Conservation (phyloP, 257 asterid genomes). For the Nemophila menziesii region DNA sequence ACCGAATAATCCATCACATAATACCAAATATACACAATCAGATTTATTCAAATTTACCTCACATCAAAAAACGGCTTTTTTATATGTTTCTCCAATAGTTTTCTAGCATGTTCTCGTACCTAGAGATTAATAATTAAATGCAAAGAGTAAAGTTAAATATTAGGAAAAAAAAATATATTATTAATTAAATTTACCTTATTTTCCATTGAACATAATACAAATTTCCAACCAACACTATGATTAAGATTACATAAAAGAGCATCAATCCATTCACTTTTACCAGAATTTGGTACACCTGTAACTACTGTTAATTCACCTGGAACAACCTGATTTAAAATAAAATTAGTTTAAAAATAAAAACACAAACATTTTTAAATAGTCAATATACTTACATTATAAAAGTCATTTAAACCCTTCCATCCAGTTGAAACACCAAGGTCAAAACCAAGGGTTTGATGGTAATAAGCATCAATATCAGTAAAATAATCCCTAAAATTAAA, state of each 20-base stretch:
- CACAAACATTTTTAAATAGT: background rate
- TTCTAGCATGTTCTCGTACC: slow-evolving; percentile 70
- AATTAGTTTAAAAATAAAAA: slow-evolving; percentile 6
- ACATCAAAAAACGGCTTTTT: slow-evolving; percentile 87
- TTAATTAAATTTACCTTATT: slow-evolving; percentile 43
- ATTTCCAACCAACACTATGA: slow-evolving; percentile 80
- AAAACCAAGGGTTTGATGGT: slow-evolving; percentile 64
- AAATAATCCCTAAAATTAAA: slow-evolving; percentile 66
- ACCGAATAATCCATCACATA: background rate
- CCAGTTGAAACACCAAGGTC: slow-evolving; percentile 96
- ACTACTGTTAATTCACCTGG: slow-evolving; percentile 94
- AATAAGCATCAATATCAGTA: slow-evolving; percentile 70
- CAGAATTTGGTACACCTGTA: slow-evolving; percentile 98
- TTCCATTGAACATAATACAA: slow-evolving; percentile 96
- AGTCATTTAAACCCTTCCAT: slow-evolving; percentile 67
- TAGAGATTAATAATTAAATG: too few species aligned
- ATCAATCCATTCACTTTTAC: slow-evolving; percentile 99
- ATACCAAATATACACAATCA: background rate
- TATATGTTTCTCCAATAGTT: slow-evolving; percentile 85
- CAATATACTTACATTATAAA: slow-evolving; percentile 61
- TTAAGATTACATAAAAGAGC: slow-evolving; percentile 92
- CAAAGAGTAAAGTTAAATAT: background rate
- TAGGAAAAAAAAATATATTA: too few species aligned
- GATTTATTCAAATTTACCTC: slow-evolving; percentile 33
- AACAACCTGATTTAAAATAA: slow-evolving; percentile 51